These are phyloP conservation scores for Hymenotorrendiella dingleyae DNA, from an alignment of 2,329 filamentous ascomycete genomes.

Conservation along the genomic window DNA sequence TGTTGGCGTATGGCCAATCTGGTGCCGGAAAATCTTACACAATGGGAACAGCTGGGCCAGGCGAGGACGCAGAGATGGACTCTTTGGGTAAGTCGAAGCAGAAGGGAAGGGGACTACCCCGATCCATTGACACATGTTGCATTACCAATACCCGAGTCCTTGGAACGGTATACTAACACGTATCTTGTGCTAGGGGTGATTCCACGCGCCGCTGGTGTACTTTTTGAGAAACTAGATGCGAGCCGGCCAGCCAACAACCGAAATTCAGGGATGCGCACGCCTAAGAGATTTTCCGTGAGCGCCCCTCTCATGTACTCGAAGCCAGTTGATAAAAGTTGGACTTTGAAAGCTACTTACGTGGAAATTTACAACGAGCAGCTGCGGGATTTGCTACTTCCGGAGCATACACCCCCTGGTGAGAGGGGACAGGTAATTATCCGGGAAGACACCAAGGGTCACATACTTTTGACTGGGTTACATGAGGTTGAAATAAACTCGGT, in stretches of 20 bases:
- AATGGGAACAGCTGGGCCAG: constrained; percentile 90
- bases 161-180: constrained; percentile 15
- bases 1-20: constrained; percentile 94
- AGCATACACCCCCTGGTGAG: constrained; percentile 62
- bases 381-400: constrained; percentile 80
- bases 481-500: constrained; percentile 86
- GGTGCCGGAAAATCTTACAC: constrained; percentile 97
- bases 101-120: neutral
- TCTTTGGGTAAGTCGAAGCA: constrained; percentile 64
- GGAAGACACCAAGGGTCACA: constrained; percentile 91
- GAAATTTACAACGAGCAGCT: constrained; percentile 98
- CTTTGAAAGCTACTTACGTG: constrained; percentile 88
- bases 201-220: constrained; percentile 74
- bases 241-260: constrained; percentile 47
- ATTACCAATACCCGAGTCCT: neutral
- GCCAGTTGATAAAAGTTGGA: constrained; percentile 69
- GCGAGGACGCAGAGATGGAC: constrained; percentile 64
- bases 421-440: constrained; percentile 81
- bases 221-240: constrained; percentile 83
- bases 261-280: constrained; percentile 69
- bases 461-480: constrained; percentile 82
- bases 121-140: neutral
- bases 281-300: constrained; percentile 66
- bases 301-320: constrained; percentile 18
- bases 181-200: constrained; percentile 66